Evolutionary conservation across 495 filamentous ascomycete genomes (phyloP), one percentile per base, ranked within the genome.

Genomic region (Aspergillus olivimuriae): DNA sequence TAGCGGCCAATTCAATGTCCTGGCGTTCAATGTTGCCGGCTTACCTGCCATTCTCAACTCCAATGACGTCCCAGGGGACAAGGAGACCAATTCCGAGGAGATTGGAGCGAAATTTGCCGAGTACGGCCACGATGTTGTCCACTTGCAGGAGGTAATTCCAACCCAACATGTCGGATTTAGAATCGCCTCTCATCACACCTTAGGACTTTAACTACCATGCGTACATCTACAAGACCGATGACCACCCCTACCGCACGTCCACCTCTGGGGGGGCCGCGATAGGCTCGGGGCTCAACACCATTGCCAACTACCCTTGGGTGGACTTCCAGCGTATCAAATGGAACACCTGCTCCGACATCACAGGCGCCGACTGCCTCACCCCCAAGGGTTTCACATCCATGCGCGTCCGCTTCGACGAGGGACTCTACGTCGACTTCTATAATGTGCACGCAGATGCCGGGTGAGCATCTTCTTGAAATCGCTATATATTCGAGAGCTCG

Each of bases 121-220:
- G 48, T 75, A 73, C 46, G 67, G 60, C 41, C 79, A 75, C 60
- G 75, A 77, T 47, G 57, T 83, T 23, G 74, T 82, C 55, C 68
- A 83, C 47, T 61, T 78, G 37, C 78, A 84, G 53, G 79, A 84
- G 67, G 74, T 83, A 78, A 62, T 83, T 79, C 56, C 79, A 83
- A 51, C 74, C 74, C 5, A 56, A 68, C 41, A 64, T 83, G n/a
- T n/a, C n/a, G n/a, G n/a, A n/a, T n/a, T n/a, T n/a, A n/a, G n/a
- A n/a, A n/a, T n/a, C n/a, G n/a, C n/a, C n/a, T n/a, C n/a, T n/a
- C n/a, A n/a, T n/a, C n/a, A n/a, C n/a, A n/a, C n/a, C n/a, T n/a
- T n/a, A 57, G 70, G 77, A 84, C 55, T 83, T 83, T 66, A 78
- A 78, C 64, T 83, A 79, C 56, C 79, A 82, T 52, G 74, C 73